These are phyloP conservation scores for Nakazawaea ernobii DNA, from an alignment of 805 yeast species.

Conservation along the genomic window DNA sequence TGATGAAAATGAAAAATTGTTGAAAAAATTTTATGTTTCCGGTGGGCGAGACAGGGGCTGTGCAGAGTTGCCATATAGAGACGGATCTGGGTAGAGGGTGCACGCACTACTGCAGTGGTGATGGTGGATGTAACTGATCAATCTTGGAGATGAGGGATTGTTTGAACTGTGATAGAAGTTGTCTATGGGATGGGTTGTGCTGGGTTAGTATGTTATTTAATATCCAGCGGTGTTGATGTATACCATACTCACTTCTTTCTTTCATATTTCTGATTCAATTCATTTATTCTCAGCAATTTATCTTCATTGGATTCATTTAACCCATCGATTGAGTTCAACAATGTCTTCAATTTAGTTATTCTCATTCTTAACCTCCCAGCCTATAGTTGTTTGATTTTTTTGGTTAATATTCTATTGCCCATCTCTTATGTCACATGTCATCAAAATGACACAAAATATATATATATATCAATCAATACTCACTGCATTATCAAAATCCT, in stretches of 20 bases:
- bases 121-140: neutral
- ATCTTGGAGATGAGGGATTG: neutral
- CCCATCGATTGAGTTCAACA: constrained; percentile 38
- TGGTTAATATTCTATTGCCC: too few relatives aligned
- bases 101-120: neutral
- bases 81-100: neutral
- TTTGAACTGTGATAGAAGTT: constrained; percentile 3
- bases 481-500: constrained; percentile 37
- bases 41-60: neutral
- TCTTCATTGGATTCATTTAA: constrained; percentile 36
- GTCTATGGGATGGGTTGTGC: neutral
- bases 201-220: constrained; percentile 14
- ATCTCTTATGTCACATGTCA: too few relatives aligned
- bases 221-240: neutral
- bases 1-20: neutral
- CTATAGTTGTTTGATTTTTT: constrained; percentile 10
- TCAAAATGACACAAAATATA: too few relatives aligned
- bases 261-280: constrained; percentile 25
- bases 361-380: constrained; percentile 41
- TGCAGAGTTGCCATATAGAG: too few relatives aligned
- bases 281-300: constrained; percentile 26
- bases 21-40: neutral
- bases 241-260: constrained; percentile 18
- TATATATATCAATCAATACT: too few relatives aligned
- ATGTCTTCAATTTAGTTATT: constrained; percentile 27